Conservation (phyloP, 2,329 filamentous ascomycete genomes). For the Aspergillus sp. region DNA sequence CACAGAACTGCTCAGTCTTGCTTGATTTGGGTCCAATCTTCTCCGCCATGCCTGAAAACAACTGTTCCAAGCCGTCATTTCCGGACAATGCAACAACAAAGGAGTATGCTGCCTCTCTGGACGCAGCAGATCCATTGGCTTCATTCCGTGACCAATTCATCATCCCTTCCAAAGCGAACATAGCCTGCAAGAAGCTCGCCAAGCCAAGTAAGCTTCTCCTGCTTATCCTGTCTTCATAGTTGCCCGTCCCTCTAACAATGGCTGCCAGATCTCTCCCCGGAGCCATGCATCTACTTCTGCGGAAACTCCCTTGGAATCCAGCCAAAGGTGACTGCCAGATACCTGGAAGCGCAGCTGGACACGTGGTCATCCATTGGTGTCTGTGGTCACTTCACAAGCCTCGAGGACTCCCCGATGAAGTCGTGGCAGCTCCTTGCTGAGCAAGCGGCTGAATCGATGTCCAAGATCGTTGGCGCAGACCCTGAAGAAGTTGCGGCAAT, state of each 20-base stretch:
- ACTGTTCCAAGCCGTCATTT: constrained; percentile 25
- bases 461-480: constrained; percentile 69
- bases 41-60: constrained; percentile 13
- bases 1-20: neutral
- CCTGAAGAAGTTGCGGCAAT: constrained; percentile 76
- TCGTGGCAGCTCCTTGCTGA: constrained; percentile 78
- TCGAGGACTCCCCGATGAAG: constrained; percentile 64
- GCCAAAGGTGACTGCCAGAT: constrained; percentile 63
- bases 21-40: neutral
- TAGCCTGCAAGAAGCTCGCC: constrained; percentile 61
- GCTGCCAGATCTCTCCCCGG: constrained; percentile 30
- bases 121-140: constrained; percentile 59
- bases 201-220: constrained; percentile 28
- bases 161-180: constrained; percentile 70
- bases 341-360: constrained; percentile 69
- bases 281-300: constrained; percentile 68
- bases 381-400: constrained; percentile 71
- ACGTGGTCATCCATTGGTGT: constrained; percentile 84
- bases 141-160: constrained; percentile 68
- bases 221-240: neutral
- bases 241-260: neutral
- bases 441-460: constrained; percentile 66
- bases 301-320: constrained; percentile 87
- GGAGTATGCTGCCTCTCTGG: constrained; percentile 50
- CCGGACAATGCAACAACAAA: constrained; percentile 28